Percentiles rank a stretch among this genome's conserved stretches.
These are phyloP conservation scores for Alternaria incomplexa DNA, from an alignment of 2,329 filamentous ascomycete genomes.

Conservation along the genomic window DNA sequence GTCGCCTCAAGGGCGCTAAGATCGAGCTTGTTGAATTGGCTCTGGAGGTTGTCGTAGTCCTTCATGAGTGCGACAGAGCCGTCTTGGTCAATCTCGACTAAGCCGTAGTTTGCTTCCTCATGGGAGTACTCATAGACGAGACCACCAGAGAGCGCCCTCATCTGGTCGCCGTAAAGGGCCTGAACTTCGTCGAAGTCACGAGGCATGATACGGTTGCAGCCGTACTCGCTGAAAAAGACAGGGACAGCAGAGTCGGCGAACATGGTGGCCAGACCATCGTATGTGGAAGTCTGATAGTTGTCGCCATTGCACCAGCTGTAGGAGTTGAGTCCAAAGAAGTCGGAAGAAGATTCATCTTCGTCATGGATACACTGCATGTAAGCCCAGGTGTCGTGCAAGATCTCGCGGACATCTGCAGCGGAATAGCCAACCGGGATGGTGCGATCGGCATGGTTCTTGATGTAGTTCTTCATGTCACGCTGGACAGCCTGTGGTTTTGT, in stretches of 20 bases:
- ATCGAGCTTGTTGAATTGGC: conserved; percentile 77
- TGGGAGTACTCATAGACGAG: conserved; percentile 83
- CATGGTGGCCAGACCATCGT: conserved; percentile 66
- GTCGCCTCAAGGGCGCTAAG: conserved; percentile 69
- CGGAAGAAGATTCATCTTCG: conserved; percentile 67
- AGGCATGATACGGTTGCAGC: conserved; percentile 70
- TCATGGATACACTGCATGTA: conserved; percentile 71
- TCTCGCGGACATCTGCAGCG: conserved; percentile 74
- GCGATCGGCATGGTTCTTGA: conserved; percentile 62
- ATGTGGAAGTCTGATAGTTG: conserved; percentile 65
- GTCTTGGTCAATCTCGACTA: conserved; percentile 55
- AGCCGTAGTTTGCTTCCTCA: conserved; percentile 66
- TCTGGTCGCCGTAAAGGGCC: conserved; percentile 72
- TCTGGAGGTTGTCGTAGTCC: conserved; percentile 71
- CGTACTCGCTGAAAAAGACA: conserved; percentile 83
- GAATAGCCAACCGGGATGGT: conserved; percentile 72
- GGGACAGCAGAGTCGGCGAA: conserved; percentile 72
- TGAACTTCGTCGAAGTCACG: conserved; percentile 78
- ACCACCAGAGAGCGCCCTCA: conserved; percentile 76
- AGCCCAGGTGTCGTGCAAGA: conserved; percentile 76
- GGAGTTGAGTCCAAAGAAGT: conserved; percentile 80
- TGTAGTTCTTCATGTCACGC: conserved; percentile 73
- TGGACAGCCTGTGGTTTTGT: conserved; percentile 58
- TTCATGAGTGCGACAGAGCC: conserved; percentile 50
- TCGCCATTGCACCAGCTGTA: conserved; percentile 76